Base-by-base conservation (phyloP, 257 asterid genomes). In the Fraxinus quadrangulata region DNA sequence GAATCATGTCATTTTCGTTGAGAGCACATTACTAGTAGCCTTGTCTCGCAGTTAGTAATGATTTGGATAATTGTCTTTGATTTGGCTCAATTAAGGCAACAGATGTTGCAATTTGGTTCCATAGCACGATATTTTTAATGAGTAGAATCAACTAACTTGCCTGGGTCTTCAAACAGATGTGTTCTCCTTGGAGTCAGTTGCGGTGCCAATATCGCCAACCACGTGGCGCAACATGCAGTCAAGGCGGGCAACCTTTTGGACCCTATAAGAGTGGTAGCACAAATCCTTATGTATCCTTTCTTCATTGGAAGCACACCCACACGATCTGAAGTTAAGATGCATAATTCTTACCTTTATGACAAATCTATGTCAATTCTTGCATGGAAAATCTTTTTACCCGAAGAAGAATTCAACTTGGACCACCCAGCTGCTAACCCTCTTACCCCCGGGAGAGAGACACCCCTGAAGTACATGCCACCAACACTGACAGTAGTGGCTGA, bases 141-240 rank as follows among this genome's bases (percentile, higher is more conserved):
- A 16, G 82, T 75, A 16, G 8, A 30, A 76, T 51, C 77, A 56
- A 5, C 80, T 83, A 71, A 85, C 74, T 72, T 63, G 10, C n/a
- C 24, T 31, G 0, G 30, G 59, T 51, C 30, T 26, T n/a, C n/a
- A 34, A 75, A 82, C 81, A 93, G 98, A 85, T 93, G 98, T 80
- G 98, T 91, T 49, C 89, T 93, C 71, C 91, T 93, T 71, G 98
- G 98, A 88, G 93, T 86, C 17, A 92, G 97, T 75, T 89, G 94
- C 28, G 98, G 98, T 73, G 96, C 96, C 71, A 93, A 90, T 61
- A 91, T 93, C 7, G 95, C 90, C 0, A 90, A 93, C 81, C 80
- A 88, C 39, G 88, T 93, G 3, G 79, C 96, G 19, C 85, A 82
- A 79, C 83, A 87, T 59, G 85, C 92, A 11, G 89, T 88, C 10